Evolutionary conservation across 2,329 filamentous ascomycete species (phyloP), one percentile per base, ranked within the genome.

Genomic region (Chrysosporium queenslandicum): DNA sequence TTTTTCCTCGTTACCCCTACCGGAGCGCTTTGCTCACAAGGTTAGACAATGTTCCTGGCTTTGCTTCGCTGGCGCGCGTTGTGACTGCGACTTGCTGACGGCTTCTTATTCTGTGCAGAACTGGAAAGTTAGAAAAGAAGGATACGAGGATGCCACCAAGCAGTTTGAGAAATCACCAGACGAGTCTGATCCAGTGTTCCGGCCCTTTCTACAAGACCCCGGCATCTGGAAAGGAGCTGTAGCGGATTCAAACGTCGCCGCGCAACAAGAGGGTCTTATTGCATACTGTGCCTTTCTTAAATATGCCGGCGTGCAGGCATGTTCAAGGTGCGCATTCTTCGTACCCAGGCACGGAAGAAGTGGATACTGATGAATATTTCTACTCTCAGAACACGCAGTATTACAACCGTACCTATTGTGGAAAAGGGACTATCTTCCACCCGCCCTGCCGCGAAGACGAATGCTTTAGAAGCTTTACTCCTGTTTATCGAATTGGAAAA

Each of bases 121-220:
- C 64, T 98, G 92, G 92, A 98, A 98, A 78, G 90, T 94, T 39
- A 81, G 92, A 64, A 98, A 98, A 73, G 82, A 82, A 65, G 92
- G 83, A 50, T 98, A 97, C 67, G 92, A 98, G 76, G 88, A 92
- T 60, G 90, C 88, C 18, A 81, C 85, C 37, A 90, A 92, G 68
- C 80, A 84, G 60, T 97, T 98, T 68, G 84, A 89, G 66, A 75
- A 80, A 54, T 88, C 90, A 4, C 83, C 87, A 56, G 85, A 90
- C 70, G 91, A 97, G 66, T 79, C 82, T 60, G 86, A 94, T 66
- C 83, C 89, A 11, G 83, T 83, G 32, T 96, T 98, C 62, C 79
- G 82, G 60, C 88, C 91, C 1, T 98, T 97, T 64, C 71, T 92
- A 56, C 82, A 86, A 65, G 92, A 98, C 60, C 77, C 89, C 0